A percentile compares a stretch with the other conserved stretches of the same genome.
Evolutionary conservation across 192 early-diverging fungal species (phyloP).

Genomic region (Chytriomyces hyalinus): DNA sequence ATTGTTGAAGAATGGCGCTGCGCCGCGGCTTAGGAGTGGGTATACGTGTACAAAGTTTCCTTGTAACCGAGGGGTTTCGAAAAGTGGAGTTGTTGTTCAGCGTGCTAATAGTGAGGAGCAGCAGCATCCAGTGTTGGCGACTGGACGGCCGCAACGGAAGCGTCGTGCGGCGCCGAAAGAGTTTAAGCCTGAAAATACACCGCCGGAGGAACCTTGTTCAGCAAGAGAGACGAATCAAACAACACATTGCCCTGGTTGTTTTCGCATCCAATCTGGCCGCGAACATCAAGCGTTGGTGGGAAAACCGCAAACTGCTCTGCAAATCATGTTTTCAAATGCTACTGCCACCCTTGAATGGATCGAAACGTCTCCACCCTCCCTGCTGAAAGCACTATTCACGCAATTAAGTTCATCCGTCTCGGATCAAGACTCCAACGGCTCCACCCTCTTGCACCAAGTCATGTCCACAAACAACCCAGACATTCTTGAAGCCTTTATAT

Average conservation of each 20-base stretch:
- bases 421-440: conserved; percentile 9
- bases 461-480: background rate
- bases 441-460: conserved; percentile 2
- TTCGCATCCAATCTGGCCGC: background rate
- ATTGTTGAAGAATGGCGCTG: conserved; percentile 12
- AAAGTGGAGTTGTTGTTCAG: background rate
- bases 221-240: background rate
- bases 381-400: background rate
- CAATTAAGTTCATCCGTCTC: background rate
- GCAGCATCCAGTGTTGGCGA: background rate
- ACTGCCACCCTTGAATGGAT: conserved; percentile 1
- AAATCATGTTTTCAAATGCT: conserved; percentile 1
- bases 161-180: background rate
- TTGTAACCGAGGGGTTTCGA: background rate
- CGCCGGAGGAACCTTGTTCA: background rate
- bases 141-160: background rate
- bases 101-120: no score
- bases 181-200: background rate
- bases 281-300: background rate
- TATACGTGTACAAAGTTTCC: conserved; percentile 10
- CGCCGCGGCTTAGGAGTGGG: background rate
- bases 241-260: background rate
- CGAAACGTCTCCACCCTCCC: background rate
- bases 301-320: conserved; percentile 2
- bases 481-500: background rate